Evolutionary conservation across 208 protist genomes (phyloP), one percentile per base, ranked within the genome.

Genomic region (Trypanosoma cruzi): DNA sequence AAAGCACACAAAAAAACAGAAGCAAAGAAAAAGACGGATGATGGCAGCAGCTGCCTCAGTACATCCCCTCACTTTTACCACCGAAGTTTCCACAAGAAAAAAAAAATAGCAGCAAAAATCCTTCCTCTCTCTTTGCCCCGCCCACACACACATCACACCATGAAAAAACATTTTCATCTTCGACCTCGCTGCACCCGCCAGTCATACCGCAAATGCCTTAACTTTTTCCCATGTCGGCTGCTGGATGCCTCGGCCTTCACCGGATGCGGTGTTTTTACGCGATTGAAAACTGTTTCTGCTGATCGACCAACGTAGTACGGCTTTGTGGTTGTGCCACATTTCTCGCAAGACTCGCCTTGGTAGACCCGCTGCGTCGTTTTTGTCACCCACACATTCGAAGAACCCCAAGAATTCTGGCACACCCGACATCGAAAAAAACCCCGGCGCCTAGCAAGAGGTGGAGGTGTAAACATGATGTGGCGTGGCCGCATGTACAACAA

Each of bases 381-480:
- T 8, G 92, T 96, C 22, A 96, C 89, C 92, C 92, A 96, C 32
- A 96, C 86, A 60, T 82, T 74, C 29, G 85, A 70, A 10, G 89
- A 95, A 22, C 73, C 70, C 89, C 92, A 96, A 5, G n/a, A 40
- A 66, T 79, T 50, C 11, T 81, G 49, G 70, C 92, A 96, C 26
- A 75, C 55, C 4, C 79, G 69, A 58, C 92, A 96, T 20, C 75
- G 79, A 65, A 96, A 96, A 31, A 82, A 74, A 8, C 89, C 92
- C 5, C 62, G 74, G 31, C 92, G 82, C 57, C 80, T 76, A 13
- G 81, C 69, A 11, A 96, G 86, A 22, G 92, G 92, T 11, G 92
- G 92, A 0, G 92, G 89, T 0, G 89, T 95, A 75, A 90, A 96
- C 82, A 91, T 90, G 32, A 96, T 94, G 67, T 94, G 84, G n/a